These are phyloP conservation scores for Sclerotiophoma versabilis DNA, from an alignment of 2,329 filamentous ascomycete genomes.

Conservation along the genomic window DNA sequence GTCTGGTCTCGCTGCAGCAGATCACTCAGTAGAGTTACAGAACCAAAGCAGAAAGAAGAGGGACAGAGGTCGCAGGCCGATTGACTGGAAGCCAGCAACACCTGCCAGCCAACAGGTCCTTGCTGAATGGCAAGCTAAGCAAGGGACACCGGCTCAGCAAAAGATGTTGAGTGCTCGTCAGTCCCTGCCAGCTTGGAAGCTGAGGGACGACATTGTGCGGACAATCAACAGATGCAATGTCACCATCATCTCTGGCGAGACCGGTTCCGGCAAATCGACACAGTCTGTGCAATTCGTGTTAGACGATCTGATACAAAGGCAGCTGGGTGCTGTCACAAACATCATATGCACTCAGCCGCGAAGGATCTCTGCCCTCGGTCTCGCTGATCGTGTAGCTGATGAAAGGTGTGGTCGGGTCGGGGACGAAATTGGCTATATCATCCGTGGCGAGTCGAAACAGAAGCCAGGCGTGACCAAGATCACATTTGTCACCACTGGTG, in stretches of 20 bases:
- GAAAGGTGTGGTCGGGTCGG: constrained; percentile 84
- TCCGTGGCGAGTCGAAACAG: constrained; percentile 85
- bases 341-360: constrained; percentile 96
- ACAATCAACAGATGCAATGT: constrained; percentile 82
- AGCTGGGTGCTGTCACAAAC: constrained; percentile 79
- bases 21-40: constrained; percentile 38
- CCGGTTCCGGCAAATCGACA: constrained; percentile 94
- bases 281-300: constrained; percentile 96
- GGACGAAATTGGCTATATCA: constrained; percentile 88
- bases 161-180: constrained; percentile 77
- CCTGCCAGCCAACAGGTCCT: constrained; percentile 65
- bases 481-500: constrained; percentile 95
- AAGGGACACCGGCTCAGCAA: constrained; percentile 69
- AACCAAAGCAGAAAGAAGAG: constrained; percentile 28
- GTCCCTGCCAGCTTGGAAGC: constrained; percentile 84
- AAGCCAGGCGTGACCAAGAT: constrained; percentile 78
- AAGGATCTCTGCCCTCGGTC: constrained; percentile 89
- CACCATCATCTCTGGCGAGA: constrained; percentile 96
- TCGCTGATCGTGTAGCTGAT: constrained; percentile 93
- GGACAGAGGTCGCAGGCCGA: constrained; percentile 54
- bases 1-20: constrained; percentile 68
- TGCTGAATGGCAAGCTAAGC: constrained; percentile 72
- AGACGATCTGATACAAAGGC: constrained; percentile 82
- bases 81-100: constrained; percentile 69
- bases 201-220: constrained; percentile 76